Base-by-base conservation (phyloP, 768 basidiomycete species). In the Naematelia aurantialba region DNA sequence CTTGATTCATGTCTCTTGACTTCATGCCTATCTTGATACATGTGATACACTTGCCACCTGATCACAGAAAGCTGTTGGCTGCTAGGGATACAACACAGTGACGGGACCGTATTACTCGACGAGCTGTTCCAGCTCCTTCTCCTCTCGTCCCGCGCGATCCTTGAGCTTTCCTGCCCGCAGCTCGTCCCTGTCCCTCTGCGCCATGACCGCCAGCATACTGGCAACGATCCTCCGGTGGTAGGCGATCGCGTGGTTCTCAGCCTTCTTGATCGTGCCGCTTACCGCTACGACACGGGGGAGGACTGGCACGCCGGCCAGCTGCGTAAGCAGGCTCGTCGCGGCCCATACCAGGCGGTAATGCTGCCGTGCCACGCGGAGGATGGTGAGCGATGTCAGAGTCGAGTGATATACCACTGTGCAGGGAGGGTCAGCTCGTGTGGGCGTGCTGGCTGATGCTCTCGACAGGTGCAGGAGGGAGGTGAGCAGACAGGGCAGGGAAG, bases 261-360 rank as follows among this genome's bases (percentile, higher is more conserved):
- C 84, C 49, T 93, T 89, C 75, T 87, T 90, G 57, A 93, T 88
- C 0, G 90, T 93, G 0, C 91, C 91, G 50, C 89, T 89, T 13
- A 91, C 79, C 66, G 89, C 89, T 0, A 92, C 79, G 3, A 93
- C 86, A 61, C 88, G 82, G 0, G 91, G 90, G 24, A 92, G 82
- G 55, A 83, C 82, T 19, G 78, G 80, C 34, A 76, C 65, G 1
- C 85, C 83, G 50, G 27, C 14, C 44, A 17, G 2, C 79, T 69
- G 0, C 94, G 34, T 39, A 17, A 39, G 71, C 14, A 92, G 78
- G 0, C 88, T 89, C 19, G 90, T 69, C 0, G 85, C 88, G 0
- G 84, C 89, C 88, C 89, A 89, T 0, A 88, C 87, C 17, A 31
- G 87, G 83, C 3, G 82, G 69, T 89, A 85, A 58, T 89, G 88